Conservation (phyloP, 441 rosid genomes). For the Sinapis alba region DNA sequence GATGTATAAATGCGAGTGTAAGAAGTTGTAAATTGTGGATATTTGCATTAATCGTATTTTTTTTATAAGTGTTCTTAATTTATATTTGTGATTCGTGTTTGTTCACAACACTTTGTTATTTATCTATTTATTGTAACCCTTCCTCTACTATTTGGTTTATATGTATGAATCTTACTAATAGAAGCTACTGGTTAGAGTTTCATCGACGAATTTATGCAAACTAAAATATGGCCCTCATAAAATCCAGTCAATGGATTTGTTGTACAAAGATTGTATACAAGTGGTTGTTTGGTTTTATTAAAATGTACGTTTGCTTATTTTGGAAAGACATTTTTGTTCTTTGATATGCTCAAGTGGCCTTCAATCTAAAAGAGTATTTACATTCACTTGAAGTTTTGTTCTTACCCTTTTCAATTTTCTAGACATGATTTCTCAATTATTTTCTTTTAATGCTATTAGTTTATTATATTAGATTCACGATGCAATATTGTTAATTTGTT, state of each 20-base stretch:
- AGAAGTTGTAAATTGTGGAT: too few species aligned
- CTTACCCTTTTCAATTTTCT: slow-evolving; percentile 7
- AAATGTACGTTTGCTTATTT: slow-evolving; percentile 16
- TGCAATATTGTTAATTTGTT: background rate
- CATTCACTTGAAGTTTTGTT: background rate
- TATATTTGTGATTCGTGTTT: too few species aligned
- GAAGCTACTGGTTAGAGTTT: background rate
- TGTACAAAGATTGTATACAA: slow-evolving; percentile 5
- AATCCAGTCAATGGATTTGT: background rate
- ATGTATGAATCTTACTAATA: slow-evolving; percentile 1
- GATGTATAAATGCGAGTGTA: too few species aligned
- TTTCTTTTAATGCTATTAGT: background rate
- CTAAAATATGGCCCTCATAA: background rate
- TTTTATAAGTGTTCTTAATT: too few species aligned
- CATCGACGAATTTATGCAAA: background rate
- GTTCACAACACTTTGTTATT: background rate
- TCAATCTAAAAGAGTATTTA: background rate
- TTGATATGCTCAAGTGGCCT: slow-evolving; percentile 4
- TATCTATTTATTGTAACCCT: too few species aligned
- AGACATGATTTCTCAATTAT: slow-evolving; percentile 4
- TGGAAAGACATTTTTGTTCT: slow-evolving; percentile 19
- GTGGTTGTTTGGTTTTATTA: slow-evolving; percentile 21
- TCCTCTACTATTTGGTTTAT: background rate
- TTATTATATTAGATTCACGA: background rate
- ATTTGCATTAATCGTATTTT: too few species aligned